Conservation (phyloP, 2,329 filamentous ascomycete genomes). For the Beauveria brongniartii region DNA sequence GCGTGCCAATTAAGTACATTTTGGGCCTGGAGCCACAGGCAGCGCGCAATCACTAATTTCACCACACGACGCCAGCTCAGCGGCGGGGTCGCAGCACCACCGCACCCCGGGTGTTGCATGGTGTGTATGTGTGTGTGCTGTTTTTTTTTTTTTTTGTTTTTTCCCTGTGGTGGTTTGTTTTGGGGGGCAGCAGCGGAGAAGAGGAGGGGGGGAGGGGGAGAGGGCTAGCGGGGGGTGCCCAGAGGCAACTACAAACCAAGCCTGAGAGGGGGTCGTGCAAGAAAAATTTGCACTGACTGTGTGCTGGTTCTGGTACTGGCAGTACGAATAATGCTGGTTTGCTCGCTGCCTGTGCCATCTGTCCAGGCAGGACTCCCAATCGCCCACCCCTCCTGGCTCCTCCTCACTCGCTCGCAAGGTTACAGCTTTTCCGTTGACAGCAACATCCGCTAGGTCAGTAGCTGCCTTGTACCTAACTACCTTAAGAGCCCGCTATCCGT, state of each 20-base stretch:
- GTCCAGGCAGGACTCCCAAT: too few relatives aligned
- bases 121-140: not conserved
- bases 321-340: too few relatives aligned
- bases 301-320: not conserved
- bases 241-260: too few relatives aligned
- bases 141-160: not conserved
- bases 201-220: too few relatives aligned
- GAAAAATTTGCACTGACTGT: not conserved
- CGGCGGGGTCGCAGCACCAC: not conserved
- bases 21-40: constrained; percentile 12
- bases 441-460: too few relatives aligned
- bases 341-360: too few relatives aligned
- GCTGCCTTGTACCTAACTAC: not conserved
- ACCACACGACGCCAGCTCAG: constrained; percentile 9
- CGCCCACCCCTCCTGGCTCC: not conserved
- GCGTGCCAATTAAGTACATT: constrained; percentile 29
- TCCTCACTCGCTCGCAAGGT: not conserved
- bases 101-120: too few relatives aligned
- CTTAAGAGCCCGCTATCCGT: not conserved
- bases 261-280: not conserved
- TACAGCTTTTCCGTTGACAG: too few relatives aligned
- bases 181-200: too few relatives aligned
- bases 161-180: not conserved
- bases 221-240: not conserved
- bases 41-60: constrained; percentile 20